Evolutionary conservation across 2,329 filamentous ascomycete genomes (phyloP).

Genomic region (Colletotrichum tabaci): DNA sequence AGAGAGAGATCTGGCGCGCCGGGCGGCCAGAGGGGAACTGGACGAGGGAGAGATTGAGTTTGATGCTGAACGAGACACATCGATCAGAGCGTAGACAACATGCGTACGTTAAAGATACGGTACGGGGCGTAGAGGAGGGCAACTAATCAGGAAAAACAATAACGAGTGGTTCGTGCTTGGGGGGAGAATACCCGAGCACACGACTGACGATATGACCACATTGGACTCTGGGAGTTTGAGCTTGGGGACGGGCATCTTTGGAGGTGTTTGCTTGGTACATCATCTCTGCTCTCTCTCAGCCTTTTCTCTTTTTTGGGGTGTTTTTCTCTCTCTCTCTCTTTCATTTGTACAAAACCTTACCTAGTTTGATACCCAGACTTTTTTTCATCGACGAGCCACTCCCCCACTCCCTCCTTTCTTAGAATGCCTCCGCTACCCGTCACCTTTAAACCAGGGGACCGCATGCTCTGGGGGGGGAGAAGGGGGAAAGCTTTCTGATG

Average conservation of each 20-base stretch:
- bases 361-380: constrained; percentile 41
- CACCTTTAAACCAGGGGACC: no score
- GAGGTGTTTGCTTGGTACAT: constrained; percentile 4
- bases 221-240: constrained; percentile 25
- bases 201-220: constrained; percentile 30
- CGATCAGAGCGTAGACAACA: constrained; percentile 48
- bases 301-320: background rate
- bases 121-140: background rate
- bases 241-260: constrained; percentile 25
- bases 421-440: background rate
- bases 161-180: background rate
- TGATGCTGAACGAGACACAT: constrained; percentile 54
- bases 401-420: background rate
- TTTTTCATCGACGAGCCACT: constrained; percentile 4
- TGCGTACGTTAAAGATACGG: background rate
- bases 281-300: background rate
- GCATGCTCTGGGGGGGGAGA: background rate
- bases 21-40: constrained; percentile 64
- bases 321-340: constrained; percentile 10
- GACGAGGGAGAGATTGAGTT: constrained; percentile 57
- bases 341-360: constrained; percentile 28
- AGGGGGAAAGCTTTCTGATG: background rate
- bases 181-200: constrained; percentile 14
- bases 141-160: constrained; percentile 5
- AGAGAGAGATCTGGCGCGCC: constrained; percentile 68